Conservation (phyloP, 768 basidiomycete genomes). For the Lactarius sanguifluus region DNA sequence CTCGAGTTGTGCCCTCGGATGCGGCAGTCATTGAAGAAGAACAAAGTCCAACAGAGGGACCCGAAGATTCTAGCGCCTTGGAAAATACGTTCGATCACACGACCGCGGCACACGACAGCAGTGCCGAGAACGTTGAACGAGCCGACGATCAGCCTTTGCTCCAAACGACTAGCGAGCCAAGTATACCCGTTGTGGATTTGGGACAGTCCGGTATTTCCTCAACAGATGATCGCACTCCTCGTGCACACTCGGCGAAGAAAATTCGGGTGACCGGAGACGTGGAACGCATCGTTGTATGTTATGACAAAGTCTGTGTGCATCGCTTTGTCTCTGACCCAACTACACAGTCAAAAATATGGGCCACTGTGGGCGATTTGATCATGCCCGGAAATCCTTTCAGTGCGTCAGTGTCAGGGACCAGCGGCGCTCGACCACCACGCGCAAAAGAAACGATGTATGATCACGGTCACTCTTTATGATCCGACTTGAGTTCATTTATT, state of each 20-base stretch:
- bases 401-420: conserved; percentile 34
- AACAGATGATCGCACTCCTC: conserved; percentile 29
- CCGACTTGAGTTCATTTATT: conserved; percentile 12
- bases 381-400: conserved; percentile 52
- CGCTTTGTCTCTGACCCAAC: not conserved
- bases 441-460: conserved; percentile 65
- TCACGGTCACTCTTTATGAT: conserved; percentile 1
- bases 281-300: conserved; percentile 61
- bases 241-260: conserved; percentile 35
- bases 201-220: conserved; percentile 16
- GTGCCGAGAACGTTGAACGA: conserved; percentile 1
- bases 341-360: conserved; percentile 65
- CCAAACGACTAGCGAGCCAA: conserved; percentile 6
- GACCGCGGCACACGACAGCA: conserved; percentile 3
- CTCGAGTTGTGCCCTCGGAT: not conserved
- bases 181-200: conserved; percentile 1
- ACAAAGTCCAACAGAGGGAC: not conserved
- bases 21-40: conserved; percentile 3
- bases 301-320: not conserved
- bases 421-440: conserved; percentile 44
- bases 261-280: conserved; percentile 60
- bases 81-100: conserved; percentile 24
- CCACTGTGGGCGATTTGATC: conserved; percentile 61
- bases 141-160: not conserved
- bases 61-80: conserved; percentile 15